These are phyloP conservation scores for Colletotrichum sublineola DNA, from an alignment of 2,329 filamentous ascomycete species.

Conservation along the genomic window DNA sequence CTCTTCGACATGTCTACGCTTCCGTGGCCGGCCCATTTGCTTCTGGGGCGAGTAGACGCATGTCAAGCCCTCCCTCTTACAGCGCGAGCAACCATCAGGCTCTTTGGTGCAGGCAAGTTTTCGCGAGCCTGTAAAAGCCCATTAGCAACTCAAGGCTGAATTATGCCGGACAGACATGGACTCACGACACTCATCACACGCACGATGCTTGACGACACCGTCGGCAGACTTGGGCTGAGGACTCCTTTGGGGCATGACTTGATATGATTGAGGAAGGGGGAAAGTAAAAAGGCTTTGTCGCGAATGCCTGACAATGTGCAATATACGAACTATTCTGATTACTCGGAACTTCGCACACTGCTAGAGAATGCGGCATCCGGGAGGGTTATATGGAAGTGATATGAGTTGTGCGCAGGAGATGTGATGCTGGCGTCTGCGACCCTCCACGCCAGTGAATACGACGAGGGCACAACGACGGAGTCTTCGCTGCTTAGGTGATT, in stretches of 20 bases:
- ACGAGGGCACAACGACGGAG: slow-evolving; percentile 16
- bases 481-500: slow-evolving; percentile 17
- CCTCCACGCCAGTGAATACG: slow-evolving; percentile 21
- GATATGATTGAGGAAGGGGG: slow-evolving; percentile 7
- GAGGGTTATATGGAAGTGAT: slow-evolving; percentile 32
- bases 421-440: slow-evolving; percentile 10
- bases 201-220: slow-evolving; percentile 65
- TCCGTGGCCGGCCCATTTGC: slow-evolving; percentile 75
- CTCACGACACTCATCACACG: slow-evolving; percentile 78
- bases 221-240: slow-evolving; percentile 37
- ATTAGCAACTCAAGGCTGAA: slow-evolving; percentile 25
- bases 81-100: slow-evolving; percentile 69
- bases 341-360: slow-evolving; percentile 30
- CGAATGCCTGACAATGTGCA: slow-evolving; percentile 29
- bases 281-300: slow-evolving; percentile 16
- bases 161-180: slow-evolving; percentile 40
- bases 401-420: slow-evolving; percentile 7
- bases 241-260: slow-evolving; percentile 39
- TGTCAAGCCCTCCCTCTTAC: slow-evolving; percentile 66
- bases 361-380: slow-evolving; percentile 19
- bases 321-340: slow-evolving; percentile 28
- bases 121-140: slow-evolving; percentile 62
- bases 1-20: slow-evolving; percentile 60
- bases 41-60: slow-evolving; percentile 76
- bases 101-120: slow-evolving; percentile 77